Evolutionary conservation across 495 filamentous ascomycete species (phyloP), one percentile per base, ranked within the genome.

Genomic region (Jackrogersella multiformis): DNA sequence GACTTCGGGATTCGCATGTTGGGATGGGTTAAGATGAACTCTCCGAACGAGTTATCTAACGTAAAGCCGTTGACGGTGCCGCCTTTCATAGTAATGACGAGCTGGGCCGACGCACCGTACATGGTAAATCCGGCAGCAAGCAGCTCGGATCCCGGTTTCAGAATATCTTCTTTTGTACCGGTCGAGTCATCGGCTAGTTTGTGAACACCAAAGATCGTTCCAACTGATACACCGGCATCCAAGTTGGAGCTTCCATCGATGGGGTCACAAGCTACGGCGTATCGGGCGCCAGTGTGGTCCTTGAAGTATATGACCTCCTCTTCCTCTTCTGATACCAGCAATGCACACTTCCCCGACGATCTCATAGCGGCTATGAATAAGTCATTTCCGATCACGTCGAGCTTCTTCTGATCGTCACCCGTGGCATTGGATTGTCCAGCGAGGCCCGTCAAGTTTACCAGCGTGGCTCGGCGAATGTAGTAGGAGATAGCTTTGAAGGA

Each of bases 401-500:
- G 91, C 81, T 98, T 99, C 88, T 99, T 98, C 77, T 99, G 95
- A 76, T 97, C 96, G 78, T 99, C 95, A 38, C 95, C 95, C 2
- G 95, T 98, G 21, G 85, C 91, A 80, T 99, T 99, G 64, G 93
- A 91, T 64, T 93, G 96, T 28, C 95, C 95, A 34, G 95, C 95
- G 21, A 99, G 88, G 44, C 95, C 95, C 34, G 92, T 93, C 39
- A 99, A 87, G 82, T 97, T 97, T 78, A 97, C 96, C 48, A 99
- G 83, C n/a, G 93, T 94, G 24, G 95, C 94, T 76, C 95, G 88
- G 71, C 95, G 93, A 80, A 99, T 99, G 84, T 97, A 99, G 86
- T 98, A 97, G 68, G 95, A 94, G 79, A 99, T 99, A 56, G 90
- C 94, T 84, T 99, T 99, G 88, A 99, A 99, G 70, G 95, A 92